Evolutionary conservation across 163 green algal species (phyloP).

Genomic region (Prototheca wickerhamii): DNA sequence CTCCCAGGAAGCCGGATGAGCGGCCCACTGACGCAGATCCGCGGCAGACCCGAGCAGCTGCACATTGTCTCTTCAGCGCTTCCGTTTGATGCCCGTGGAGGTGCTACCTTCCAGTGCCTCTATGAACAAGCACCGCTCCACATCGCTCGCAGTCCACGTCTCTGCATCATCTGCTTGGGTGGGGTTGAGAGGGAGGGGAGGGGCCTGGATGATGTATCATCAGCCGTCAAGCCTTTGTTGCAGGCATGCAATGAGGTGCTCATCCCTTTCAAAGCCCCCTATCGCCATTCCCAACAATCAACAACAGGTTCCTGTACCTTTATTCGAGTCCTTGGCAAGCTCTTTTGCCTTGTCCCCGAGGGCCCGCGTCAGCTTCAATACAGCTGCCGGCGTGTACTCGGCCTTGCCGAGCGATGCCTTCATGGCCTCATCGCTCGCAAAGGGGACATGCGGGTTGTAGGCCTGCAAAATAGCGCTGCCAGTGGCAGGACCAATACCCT

Average conservation of each 20-base stretch:
- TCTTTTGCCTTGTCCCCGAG: conserved; percentile 11
- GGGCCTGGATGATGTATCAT: too few species aligned
- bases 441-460: conserved; percentile 28
- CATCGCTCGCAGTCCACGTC: conserved; percentile 10
- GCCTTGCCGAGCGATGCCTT: conserved; percentile 19
- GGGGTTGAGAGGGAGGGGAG: not conserved
- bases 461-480: conserved; percentile 47
- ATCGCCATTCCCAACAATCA: too few species aligned
- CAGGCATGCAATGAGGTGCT: too few species aligned
- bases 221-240: too few species aligned
- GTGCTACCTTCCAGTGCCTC: too few species aligned
- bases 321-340: not conserved
- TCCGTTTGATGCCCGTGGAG: too few species aligned
- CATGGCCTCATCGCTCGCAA: conserved; percentile 58
- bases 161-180: not conserved
- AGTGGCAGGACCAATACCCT: conserved; percentile 62
- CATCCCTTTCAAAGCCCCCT: too few species aligned
- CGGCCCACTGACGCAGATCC: too few species aligned
- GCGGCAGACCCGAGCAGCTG: too few species aligned
- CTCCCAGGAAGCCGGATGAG: too few species aligned
- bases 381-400: conserved; percentile 25
- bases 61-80: too few species aligned
- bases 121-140: conserved; percentile 20
- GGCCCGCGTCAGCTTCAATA: conserved; percentile 10
- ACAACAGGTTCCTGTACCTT: too few species aligned